A percentile compares a stretch with the other conserved stretches of the same genome.
These are phyloP conservation scores for Cyberlindnera japonica DNA, from an alignment of 805 yeast species.

Conservation along the genomic window DNA sequence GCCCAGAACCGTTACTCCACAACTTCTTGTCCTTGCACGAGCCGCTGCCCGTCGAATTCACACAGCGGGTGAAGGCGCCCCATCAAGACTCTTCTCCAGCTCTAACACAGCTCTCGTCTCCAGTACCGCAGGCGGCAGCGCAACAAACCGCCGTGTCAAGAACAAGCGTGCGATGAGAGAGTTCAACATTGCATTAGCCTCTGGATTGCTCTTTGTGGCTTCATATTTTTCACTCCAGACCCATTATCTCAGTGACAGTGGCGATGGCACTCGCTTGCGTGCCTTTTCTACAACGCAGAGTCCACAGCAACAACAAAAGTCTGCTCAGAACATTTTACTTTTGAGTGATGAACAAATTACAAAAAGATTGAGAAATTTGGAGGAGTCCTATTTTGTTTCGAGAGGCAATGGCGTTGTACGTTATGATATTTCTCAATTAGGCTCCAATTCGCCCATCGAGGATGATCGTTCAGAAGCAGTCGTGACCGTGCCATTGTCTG, in stretches of 20 bases:
- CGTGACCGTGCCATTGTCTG: slow-evolving; percentile 57
- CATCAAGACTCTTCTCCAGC: no score
- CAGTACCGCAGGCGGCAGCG: slow-evolving; percentile 4
- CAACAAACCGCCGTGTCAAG: slow-evolving; percentile 2
- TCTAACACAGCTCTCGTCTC: no score
- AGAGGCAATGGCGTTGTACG: slow-evolving; percentile 85
- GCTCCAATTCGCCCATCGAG: slow-evolving; percentile 91
- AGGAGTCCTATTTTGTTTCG: slow-evolving; percentile 76
- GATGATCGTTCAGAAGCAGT: slow-evolving; percentile 88
- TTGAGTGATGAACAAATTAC: slow-evolving; percentile 71
- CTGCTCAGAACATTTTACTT: slow-evolving; percentile 51
- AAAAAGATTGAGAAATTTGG: slow-evolving; percentile 60
- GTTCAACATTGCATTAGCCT: slow-evolving; percentile 27
- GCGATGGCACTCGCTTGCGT: slow-evolving; percentile 14
- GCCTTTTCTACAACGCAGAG: slow-evolving; percentile 24
- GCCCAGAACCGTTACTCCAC: no score
- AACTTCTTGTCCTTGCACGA: slow-evolving; percentile 9
- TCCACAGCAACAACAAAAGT: slow-evolving; percentile 27
- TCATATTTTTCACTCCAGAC: slow-evolving; percentile 26
- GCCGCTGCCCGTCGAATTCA: slow-evolving; percentile 8
- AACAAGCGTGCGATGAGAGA: slow-evolving; percentile 14
- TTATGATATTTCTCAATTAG: slow-evolving; percentile 84
- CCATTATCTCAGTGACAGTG: slow-evolving; percentile 26
- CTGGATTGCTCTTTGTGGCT: slow-evolving; percentile 28
- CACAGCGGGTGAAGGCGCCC: slow-evolving; percentile 5